Conservation (phyloP, 2,329 filamentous ascomycete species). For the Diaporthe batatas region DNA sequence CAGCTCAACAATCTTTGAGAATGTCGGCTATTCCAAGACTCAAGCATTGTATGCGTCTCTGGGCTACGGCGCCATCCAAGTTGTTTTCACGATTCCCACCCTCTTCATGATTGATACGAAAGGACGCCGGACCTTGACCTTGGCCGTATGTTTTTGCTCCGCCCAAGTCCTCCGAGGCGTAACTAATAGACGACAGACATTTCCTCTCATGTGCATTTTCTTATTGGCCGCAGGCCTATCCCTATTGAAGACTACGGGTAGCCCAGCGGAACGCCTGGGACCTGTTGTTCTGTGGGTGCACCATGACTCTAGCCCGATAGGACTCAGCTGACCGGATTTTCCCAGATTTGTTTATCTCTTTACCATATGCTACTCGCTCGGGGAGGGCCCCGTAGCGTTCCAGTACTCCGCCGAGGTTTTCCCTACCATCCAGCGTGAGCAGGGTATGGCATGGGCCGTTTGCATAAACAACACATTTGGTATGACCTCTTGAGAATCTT, state of each 20-base stretch:
- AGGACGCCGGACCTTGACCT: conserved; percentile 46
- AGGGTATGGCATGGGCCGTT: conserved; percentile 79
- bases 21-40: conserved; percentile 68
- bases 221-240: conserved; percentile 59
- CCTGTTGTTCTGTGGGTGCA: conserved; percentile 61
- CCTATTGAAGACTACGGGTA: conserved; percentile 59
- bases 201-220: conserved; percentile 71
- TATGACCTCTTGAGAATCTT: background rate
- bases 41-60: conserved; percentile 73
- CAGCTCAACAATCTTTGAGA: conserved; percentile 71
- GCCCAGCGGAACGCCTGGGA: conserved; percentile 49
- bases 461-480: conserved; percentile 57
- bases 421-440: conserved; percentile 77
- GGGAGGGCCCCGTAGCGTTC: conserved; percentile 77
- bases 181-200: conserved; percentile 58
- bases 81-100: conserved; percentile 48
- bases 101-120: conserved; percentile 50
- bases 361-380: conserved; percentile 72
- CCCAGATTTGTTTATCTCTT: conserved; percentile 69
- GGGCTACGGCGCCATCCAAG: conserved; percentile 65
- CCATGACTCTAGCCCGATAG: background rate
- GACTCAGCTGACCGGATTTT: background rate
- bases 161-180: background rate
- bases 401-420: conserved; percentile 79
- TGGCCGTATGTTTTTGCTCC: conserved; percentile 43